Conservation (phyloP, 1,284 basidiomycete species). For the Lentinula novae-zelandiae region DNA sequence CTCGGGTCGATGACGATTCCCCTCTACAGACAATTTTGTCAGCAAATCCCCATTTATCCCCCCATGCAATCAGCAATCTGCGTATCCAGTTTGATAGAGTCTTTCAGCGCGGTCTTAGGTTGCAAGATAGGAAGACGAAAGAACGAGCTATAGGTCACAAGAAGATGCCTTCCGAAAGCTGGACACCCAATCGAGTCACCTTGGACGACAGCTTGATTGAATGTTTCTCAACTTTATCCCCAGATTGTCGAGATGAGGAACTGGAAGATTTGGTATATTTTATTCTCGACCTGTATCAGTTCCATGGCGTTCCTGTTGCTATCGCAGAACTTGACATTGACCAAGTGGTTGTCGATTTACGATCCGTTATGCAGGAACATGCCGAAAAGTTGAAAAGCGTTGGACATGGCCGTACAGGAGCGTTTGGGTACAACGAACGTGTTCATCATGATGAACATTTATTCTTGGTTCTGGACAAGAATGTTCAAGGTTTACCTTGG, state of each 20-base stretch:
- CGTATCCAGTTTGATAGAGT: constrained; percentile 68
- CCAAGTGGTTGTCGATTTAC: constrained; percentile 76
- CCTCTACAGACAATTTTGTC: constrained; percentile 64
- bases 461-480: constrained; percentile 90
- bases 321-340: constrained; percentile 92
- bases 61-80: constrained; percentile 51
- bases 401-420: constrained; percentile 9
- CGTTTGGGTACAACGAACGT: constrained; percentile 19
- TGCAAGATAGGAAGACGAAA: constrained; percentile 54
- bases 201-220: constrained; percentile 77
- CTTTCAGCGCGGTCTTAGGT: constrained; percentile 62
- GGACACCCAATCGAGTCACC: constrained; percentile 41
- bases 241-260: constrained; percentile 87
- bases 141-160: constrained; percentile 27
- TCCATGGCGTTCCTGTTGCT: constrained; percentile 86
- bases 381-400: constrained; percentile 30
- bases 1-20: not conserved
- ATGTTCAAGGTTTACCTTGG: constrained; percentile 91
- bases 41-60: constrained; percentile 42
- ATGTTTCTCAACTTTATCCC: constrained; percentile 81
- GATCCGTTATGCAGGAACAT: constrained; percentile 70
- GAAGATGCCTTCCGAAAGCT: constrained; percentile 32
- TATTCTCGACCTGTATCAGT: constrained; percentile 90
- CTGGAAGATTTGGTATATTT: constrained; percentile 95
- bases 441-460: constrained; percentile 59